These are phyloP conservation scores for Trichocomaceae sp. DNA, from an alignment of 2,329 filamentous ascomycete species.

Conservation along the genomic window DNA sequence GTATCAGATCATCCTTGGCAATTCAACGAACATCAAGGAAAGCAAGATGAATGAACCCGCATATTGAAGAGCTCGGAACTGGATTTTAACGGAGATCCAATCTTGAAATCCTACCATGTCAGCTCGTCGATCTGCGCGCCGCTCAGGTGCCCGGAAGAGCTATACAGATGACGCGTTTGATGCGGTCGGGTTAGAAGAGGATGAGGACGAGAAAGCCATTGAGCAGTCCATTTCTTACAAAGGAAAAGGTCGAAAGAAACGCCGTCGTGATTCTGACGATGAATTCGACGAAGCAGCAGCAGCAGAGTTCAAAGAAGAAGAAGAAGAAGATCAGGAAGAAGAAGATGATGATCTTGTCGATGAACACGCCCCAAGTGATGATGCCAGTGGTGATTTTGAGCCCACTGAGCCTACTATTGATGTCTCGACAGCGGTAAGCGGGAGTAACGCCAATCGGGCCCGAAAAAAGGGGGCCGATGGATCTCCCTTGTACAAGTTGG, in stretches of 20 bases:
- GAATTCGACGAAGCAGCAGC: conserved; percentile 14
- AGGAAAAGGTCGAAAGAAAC: conserved; percentile 13
- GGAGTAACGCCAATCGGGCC: not conserved
- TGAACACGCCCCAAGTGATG: conserved; percentile 11
- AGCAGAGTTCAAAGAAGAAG: conserved; percentile 15
- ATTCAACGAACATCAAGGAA: not conserved
- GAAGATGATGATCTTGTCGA: conserved; percentile 7
- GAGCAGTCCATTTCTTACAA: conserved; percentile 17
- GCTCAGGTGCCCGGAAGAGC: conserved; percentile 23
- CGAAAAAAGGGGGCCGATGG: conserved; percentile 18
- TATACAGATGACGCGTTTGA: conserved; percentile 34
- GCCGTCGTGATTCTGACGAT: conserved; percentile 17
- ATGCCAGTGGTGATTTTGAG: not conserved
- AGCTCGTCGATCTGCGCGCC: conserved; percentile 30
- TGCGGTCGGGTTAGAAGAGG: conserved; percentile 22
- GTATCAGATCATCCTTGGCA: not conserved
- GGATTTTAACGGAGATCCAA: not conserved
- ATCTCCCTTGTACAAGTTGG: conserved; percentile 16
- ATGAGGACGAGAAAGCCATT: conserved; percentile 31
- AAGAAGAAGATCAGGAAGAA: conserved; percentile 12
- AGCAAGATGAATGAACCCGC: not conserved
- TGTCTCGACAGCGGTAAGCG: not conserved
- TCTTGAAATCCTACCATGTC: conserved; percentile 9
- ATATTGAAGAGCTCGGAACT: not conserved
- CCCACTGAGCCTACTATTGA: not conserved